A percentile compares a stretch with the other conserved stretches of the same genome.
These are phyloP conservation scores for Lentinula raphanica DNA, from an alignment of 768 basidiomycete species.

Conservation along the genomic window DNA sequence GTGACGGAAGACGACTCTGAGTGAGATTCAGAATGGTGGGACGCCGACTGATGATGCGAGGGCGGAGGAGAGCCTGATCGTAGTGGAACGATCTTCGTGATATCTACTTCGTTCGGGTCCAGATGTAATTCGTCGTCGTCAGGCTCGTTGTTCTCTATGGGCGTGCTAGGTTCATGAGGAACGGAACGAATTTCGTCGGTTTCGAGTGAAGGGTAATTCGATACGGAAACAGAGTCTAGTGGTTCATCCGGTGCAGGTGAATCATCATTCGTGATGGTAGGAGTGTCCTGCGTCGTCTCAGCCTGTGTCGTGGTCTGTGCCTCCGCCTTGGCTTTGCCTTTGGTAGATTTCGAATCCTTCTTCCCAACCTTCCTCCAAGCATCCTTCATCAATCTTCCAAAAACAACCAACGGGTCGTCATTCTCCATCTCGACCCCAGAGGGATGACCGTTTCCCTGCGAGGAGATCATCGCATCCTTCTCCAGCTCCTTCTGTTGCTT, in stretches of 20 bases:
- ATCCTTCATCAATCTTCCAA: conserved; percentile 50
- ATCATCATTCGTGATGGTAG: not conserved
- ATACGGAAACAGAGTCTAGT: not conserved
- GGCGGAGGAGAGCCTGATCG: conserved; percentile 1
- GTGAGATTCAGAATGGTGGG: not conserved
- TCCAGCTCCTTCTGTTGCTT: conserved; percentile 7
- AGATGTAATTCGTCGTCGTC: not conserved
- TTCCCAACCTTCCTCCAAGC: conserved; percentile 47
- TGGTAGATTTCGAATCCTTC: conserved; percentile 41
- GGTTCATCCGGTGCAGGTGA: not conserved
- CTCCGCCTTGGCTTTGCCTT: not conserved
- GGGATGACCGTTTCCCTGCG: conserved; percentile 15
- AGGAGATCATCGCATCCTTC: conserved; percentile 8
- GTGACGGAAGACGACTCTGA: not conserved
- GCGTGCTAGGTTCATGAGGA: not conserved
- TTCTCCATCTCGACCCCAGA: conserved; percentile 21
- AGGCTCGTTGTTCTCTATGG: not conserved
- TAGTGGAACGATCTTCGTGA: not conserved
- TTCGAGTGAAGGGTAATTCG: not conserved
- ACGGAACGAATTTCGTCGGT: not conserved
- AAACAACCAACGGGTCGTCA: conserved; percentile 38
- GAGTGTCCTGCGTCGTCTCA: not conserved
- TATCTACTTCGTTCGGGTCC: conserved; percentile 1
- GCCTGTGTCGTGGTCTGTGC: not conserved
- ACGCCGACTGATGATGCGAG: not conserved